A percentile compares a stretch with the other conserved stretches of the same genome.
These are phyloP conservation scores for Macrophomina tecta DNA, from an alignment of 2,329 filamentous ascomycete genomes.

Conservation along the genomic window DNA sequence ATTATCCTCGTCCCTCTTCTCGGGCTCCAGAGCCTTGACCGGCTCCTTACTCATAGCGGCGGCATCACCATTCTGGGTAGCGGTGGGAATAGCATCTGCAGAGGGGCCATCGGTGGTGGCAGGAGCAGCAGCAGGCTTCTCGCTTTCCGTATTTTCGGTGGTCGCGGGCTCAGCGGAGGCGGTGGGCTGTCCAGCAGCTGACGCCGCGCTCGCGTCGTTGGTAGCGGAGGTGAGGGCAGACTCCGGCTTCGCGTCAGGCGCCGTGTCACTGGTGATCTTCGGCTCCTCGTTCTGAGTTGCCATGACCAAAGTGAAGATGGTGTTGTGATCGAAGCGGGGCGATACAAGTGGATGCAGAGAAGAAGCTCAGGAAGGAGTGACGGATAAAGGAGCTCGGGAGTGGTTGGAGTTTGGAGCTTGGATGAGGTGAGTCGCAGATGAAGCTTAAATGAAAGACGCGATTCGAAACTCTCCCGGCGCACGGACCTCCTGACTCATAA, in stretches of 20 bases:
- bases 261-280: conserved; percentile 6
- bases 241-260: background rate
- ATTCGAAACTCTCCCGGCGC: background rate
- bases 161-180: background rate
- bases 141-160: conserved; percentile 2
- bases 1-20: background rate
- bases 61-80: background rate
- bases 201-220: background rate
- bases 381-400: background rate
- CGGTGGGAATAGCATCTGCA: background rate
- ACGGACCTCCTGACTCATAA: background rate
- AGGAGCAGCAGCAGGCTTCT: background rate
- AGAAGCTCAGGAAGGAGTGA: background rate
- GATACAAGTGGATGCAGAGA: background rate
- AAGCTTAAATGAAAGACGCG: conserved; percentile 24
- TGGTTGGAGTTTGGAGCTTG: background rate
- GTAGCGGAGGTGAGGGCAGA: conserved; percentile 3
- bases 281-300: conserved; percentile 8
- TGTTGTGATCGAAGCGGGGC: background rate
- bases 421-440: conserved; percentile 15
- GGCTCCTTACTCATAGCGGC: background rate
- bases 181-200: conserved; percentile 6
- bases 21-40: background rate
- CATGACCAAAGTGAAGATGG: background rate
- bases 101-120: background rate